Evolutionary conservation across 257 asterid species (phyloP).

Genomic region (Fraxinus excelsior): DNA sequence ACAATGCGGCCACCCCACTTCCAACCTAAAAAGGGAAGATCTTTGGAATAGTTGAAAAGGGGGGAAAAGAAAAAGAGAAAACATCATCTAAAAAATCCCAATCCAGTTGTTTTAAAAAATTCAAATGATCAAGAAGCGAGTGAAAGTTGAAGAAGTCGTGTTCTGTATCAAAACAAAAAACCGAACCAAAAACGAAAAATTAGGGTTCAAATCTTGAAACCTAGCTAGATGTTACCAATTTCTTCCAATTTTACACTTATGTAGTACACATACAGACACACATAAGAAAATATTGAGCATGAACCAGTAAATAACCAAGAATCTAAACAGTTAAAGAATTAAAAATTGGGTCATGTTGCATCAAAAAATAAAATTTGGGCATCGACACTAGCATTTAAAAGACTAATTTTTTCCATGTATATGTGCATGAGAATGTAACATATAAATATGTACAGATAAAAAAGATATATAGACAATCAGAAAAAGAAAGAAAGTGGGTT

Average conservation of each 20-base stretch:
- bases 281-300: background rate
- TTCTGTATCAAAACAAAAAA: background rate
- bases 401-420: background rate
- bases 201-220: background rate
- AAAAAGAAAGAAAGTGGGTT: background rate
- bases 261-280: background rate
- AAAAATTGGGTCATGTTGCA: background rate
- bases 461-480: background rate
- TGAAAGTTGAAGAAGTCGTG: background rate
- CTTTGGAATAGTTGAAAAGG: background rate
- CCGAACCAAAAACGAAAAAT: background rate
- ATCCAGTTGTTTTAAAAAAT: background rate
- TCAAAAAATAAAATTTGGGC: constrained; percentile 1
- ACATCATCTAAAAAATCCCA: background rate
- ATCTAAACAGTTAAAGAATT: background rate
- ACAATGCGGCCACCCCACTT: too few species aligned
- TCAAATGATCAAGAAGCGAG: background rate
- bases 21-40: background rate
- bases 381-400: background rate
- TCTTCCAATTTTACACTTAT: background rate
- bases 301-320: background rate
- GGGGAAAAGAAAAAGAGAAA: background rate
- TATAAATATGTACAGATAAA: background rate
- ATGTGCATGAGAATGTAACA: background rate
- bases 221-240: background rate